Percentiles rank a stretch among this genome's conserved stretches.
Conservation (phyloP, 208 protist species). For the Leishmania amazonensis region DNA sequence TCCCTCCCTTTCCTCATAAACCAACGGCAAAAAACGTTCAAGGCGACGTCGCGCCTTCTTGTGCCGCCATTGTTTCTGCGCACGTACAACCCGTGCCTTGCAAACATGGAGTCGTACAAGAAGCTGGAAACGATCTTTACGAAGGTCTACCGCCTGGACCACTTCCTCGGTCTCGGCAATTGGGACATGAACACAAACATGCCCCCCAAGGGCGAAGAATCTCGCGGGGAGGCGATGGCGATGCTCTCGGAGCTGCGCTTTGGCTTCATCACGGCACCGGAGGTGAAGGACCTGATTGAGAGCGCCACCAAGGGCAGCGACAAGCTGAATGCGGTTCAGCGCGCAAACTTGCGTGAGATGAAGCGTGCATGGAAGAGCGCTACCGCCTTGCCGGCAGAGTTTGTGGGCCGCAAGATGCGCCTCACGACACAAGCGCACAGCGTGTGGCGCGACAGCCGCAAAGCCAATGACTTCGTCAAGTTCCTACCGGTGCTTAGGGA, state of each 20-base stretch:
- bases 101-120: conserved; percentile 69
- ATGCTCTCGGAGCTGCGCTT: conserved; percentile 48
- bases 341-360: conserved; percentile 80
- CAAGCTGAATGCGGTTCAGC: conserved; percentile 50
- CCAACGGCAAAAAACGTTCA: neutral
- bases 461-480: conserved; percentile 64
- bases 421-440: conserved; percentile 58
- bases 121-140: conserved; percentile 65
- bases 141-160: conserved; percentile 56
- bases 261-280: conserved; percentile 48
- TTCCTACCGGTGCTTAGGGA: conserved; percentile 79
- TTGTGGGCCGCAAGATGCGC: conserved; percentile 56
- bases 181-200: conserved; percentile 87
- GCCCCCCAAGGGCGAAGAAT: conserved; percentile 65
- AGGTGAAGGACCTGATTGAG: conserved; percentile 48
- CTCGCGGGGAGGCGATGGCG: conserved; percentile 66
- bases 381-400: conserved; percentile 52
- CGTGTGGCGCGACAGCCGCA: conserved; percentile 72
- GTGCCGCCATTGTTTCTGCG: conserved; percentile 2
- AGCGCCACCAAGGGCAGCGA: conserved; percentile 22
- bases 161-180: conserved; percentile 45
- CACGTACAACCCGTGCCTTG: neutral
- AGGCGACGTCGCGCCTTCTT: neutral
- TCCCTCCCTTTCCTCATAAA: neutral
- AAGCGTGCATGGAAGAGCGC: conserved; percentile 35